phyloP scores from a whole-genome alignment of 139 green algal genomes.

The Bryopsis sp. region DNA sequence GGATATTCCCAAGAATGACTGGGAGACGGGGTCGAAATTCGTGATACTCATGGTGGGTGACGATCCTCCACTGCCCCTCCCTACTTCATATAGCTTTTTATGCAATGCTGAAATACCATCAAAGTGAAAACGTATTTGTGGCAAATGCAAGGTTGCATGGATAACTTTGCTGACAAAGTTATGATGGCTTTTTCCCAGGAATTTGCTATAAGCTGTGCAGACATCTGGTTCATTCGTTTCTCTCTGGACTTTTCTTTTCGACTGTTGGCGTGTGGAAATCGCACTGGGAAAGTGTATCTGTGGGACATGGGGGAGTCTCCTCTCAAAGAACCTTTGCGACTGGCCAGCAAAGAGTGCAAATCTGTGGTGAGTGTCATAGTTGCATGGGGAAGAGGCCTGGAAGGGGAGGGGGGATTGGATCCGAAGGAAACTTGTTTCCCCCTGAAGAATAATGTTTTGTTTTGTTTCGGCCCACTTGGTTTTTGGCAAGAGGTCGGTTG shows the following conservation, averaged over 20 bases:
- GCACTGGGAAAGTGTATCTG: constrained; percentile 31
- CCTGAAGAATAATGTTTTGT: neutral
- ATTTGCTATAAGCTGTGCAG: constrained; percentile 33
- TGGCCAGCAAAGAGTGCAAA: constrained; percentile 1
- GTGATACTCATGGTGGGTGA: constrained; percentile 1
- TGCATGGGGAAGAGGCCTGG: neutral
- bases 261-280: constrained; percentile 51
- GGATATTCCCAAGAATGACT: constrained; percentile 10
- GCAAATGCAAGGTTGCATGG: too few species aligned
- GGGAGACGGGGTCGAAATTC: neutral
- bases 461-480: neutral
- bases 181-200: too few species aligned
- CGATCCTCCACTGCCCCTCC: neutral
- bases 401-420: neutral
- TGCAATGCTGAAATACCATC: too few species aligned
- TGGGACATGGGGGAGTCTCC: constrained; percentile 28
- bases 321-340: neutral
- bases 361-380: neutral
- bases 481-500: neutral
- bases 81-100: neutral
- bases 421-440: neutral
- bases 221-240: constrained; percentile 71
- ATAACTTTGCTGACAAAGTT: too few species aligned
- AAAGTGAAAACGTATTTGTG: too few species aligned
- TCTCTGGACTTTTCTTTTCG: constrained; percentile 29